phyloP scores from a whole-genome alignment of 2,329 filamentous ascomycete species.

The Aspergillus floridensis region DNA sequence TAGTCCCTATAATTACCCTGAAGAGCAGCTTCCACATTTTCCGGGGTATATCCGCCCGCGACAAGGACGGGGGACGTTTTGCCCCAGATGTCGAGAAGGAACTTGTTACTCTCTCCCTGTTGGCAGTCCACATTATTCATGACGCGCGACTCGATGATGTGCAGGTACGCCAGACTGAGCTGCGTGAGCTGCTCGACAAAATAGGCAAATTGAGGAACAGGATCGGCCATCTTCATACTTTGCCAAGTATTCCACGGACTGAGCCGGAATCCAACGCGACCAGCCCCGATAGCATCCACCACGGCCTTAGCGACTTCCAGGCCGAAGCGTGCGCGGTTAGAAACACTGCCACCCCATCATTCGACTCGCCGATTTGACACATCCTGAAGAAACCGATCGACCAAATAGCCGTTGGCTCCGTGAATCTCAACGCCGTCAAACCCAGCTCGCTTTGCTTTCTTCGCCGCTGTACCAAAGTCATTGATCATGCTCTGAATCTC shows the following conservation, averaged over 20 bases:
- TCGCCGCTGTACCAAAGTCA: constrained; percentile 43
- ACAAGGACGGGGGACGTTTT: constrained; percentile 43
- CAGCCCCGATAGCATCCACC: constrained; percentile 39
- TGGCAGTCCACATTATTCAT: background rate
- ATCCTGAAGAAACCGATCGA: constrained; percentile 49
- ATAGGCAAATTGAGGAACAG: constrained; percentile 29
- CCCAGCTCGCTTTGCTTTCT: constrained; percentile 52
- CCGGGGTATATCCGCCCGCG: constrained; percentile 41
- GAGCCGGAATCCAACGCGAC: constrained; percentile 43
- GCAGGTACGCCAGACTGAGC: constrained; percentile 57
- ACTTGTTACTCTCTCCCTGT: constrained; percentile 32
- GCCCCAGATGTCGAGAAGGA: constrained; percentile 41
- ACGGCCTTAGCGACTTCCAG: constrained; percentile 49
- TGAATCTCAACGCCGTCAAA: constrained; percentile 51
- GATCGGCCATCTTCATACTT: constrained; percentile 55
- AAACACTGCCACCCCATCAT: constrained; percentile 47
- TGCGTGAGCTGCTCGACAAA: constrained; percentile 50
- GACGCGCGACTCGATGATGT: constrained; percentile 56
- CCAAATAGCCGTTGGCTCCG: constrained; percentile 46
- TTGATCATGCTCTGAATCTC: constrained; percentile 41
- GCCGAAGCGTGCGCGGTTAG: constrained; percentile 51
- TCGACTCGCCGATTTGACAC: constrained; percentile 48
- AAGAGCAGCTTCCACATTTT: constrained; percentile 28
- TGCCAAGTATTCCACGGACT: constrained; percentile 35
- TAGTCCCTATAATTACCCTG: constrained; percentile 22